Percentiles rank a stretch among this genome's conserved stretches.
phyloP scores from a whole-genome alignment of 192 early-diverging fungal genomes.

The Backusella parvicylindrica region DNA sequence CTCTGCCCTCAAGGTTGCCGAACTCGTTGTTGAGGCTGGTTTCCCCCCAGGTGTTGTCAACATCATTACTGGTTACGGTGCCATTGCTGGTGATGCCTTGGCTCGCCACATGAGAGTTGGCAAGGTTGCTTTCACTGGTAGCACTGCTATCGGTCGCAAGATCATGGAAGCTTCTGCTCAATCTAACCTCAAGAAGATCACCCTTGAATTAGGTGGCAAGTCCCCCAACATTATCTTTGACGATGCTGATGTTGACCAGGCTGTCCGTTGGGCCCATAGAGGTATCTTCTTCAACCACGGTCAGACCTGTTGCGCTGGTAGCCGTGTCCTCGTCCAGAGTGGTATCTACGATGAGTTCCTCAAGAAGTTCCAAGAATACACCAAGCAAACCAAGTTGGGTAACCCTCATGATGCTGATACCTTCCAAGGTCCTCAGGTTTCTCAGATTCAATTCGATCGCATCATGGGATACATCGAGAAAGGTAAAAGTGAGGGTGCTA shows the following conservation, averaged over 20 bases:
- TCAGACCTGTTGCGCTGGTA: slow-evolving; percentile 77
- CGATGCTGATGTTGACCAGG: slow-evolving; percentile 74
- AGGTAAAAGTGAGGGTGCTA: slow-evolving; percentile 61
- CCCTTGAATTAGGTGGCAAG: slow-evolving; percentile 89
- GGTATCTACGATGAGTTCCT: slow-evolving; percentile 70
- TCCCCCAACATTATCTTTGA: slow-evolving; percentile 78
- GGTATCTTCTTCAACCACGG: slow-evolving; percentile 81
- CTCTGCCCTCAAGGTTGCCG: slow-evolving; percentile 59
- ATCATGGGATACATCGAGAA: slow-evolving; percentile 59
- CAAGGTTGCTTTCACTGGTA: slow-evolving; percentile 79
- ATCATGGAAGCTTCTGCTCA: slow-evolving; percentile 59
- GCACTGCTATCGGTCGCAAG: slow-evolving; percentile 59
- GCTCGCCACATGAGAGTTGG: slow-evolving; percentile 64
- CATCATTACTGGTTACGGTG: slow-evolving; percentile 78
- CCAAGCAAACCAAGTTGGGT: slow-evolving; percentile 58
- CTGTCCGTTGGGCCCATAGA: slow-evolving; percentile 62
- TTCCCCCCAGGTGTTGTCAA: slow-evolving; percentile 81
- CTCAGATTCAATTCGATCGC: slow-evolving; percentile 57
- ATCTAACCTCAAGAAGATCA: slow-evolving; percentile 69
- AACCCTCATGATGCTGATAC: slow-evolving; percentile 60
- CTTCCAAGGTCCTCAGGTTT: slow-evolving; percentile 72
- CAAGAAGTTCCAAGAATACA: slow-evolving; percentile 49
- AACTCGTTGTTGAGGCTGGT: slow-evolving; percentile 64
- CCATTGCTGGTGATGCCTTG: slow-evolving; percentile 61
- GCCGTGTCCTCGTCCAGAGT: slow-evolving; percentile 74